Evolutionary conservation across 2,329 filamentous ascomycete genomes (phyloP).

Genomic region (Neodidymelliopsis sp.): DNA sequence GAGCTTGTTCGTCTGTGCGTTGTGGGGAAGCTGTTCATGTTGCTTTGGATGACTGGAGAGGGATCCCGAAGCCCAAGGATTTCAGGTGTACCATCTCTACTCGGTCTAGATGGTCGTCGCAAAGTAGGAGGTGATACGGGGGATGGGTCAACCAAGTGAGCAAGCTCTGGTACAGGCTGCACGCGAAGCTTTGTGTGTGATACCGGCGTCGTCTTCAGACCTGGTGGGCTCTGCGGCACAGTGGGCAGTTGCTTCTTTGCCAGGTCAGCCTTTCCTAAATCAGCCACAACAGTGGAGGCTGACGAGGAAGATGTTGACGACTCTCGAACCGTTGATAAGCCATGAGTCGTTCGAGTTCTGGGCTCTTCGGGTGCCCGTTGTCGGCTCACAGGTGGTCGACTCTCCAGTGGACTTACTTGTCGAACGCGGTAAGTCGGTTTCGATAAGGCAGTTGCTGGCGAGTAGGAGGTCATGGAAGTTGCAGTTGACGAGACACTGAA

Average conservation of each 20-base stretch:
- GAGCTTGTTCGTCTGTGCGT: slow-evolving; percentile 61
- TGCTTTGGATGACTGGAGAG: slow-evolving; percentile 64
- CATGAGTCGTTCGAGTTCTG: slow-evolving; percentile 60
- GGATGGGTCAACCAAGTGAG: slow-evolving; percentile 69
- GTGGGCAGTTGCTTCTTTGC: slow-evolving; percentile 36
- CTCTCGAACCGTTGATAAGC: slow-evolving; percentile 72
- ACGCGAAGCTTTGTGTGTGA: slow-evolving; percentile 21
- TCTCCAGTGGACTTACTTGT: slow-evolving; percentile 64
- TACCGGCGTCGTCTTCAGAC: slow-evolving; percentile 11
- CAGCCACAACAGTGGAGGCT: slow-evolving; percentile 69
- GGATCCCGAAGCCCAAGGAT: slow-evolving; percentile 55
- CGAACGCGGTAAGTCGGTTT: slow-evolving; percentile 55
- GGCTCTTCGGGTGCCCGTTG: slow-evolving; percentile 62
- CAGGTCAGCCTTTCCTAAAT: slow-evolving; percentile 54
- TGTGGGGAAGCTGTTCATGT: slow-evolving; percentile 58
- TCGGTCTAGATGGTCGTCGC: slow-evolving; percentile 55
- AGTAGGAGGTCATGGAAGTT: slow-evolving; percentile 79
- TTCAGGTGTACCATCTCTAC: slow-evolving; percentile 55
- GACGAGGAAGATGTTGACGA: slow-evolving; percentile 76
- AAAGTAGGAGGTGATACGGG: slow-evolving; percentile 55
- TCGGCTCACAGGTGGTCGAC: slow-evolving; percentile 67
- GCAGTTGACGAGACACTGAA: slow-evolving; percentile 82
- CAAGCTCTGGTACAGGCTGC: slow-evolving; percentile 49
- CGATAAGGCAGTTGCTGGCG: slow-evolving; percentile 66
- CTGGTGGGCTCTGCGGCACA: slow-evolving; percentile 63